phyloP scores from a whole-genome alignment of 2,329 filamentous ascomycete species.

The Trichoderma gracile region DNA sequence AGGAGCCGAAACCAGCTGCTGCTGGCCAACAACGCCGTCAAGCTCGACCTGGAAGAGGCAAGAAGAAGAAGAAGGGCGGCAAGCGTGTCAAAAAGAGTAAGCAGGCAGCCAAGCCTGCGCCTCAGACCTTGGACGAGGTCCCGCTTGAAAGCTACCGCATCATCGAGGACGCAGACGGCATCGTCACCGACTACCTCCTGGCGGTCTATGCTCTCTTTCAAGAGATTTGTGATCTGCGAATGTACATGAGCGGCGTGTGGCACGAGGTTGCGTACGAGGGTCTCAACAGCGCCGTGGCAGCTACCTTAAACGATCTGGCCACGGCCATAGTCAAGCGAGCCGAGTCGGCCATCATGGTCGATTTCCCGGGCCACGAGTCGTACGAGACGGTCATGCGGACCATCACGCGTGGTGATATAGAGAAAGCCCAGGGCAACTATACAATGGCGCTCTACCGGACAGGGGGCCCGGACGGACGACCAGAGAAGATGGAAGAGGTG shows the following conservation, averaged over 20 bases:
- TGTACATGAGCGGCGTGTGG: constrained; percentile 45
- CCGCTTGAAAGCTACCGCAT: constrained; percentile 49
- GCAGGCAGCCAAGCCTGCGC: constrained; percentile 25
- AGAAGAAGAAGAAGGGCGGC: constrained; percentile 26
- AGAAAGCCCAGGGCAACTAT: constrained; percentile 33
- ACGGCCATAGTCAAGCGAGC: constrained; percentile 45
- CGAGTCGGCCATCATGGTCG: constrained; percentile 43
- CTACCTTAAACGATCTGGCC: constrained; percentile 44
- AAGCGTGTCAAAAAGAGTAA: constrained; percentile 26
- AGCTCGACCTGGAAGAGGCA: constrained; percentile 23
- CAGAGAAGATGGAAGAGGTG: not conserved
- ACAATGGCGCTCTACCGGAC: not conserved
- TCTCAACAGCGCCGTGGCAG: constrained; percentile 50
- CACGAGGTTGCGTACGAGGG: constrained; percentile 46
- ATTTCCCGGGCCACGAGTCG: constrained; percentile 48
- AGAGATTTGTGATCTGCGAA: constrained; percentile 44
- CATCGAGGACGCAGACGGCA: constrained; percentile 41
- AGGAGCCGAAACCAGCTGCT: not conserved
- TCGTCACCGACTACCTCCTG: constrained; percentile 46
- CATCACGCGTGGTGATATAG: constrained; percentile 42
- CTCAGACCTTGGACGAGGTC: constrained; percentile 37
- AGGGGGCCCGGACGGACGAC: not conserved
- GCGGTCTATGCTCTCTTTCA: constrained; percentile 43
- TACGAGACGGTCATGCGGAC: constrained; percentile 46
- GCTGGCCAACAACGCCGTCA: constrained; percentile 14